Evolutionary conservation across 441 rosid genomes (phyloP).

Genomic region (Jatropha multifida): DNA sequence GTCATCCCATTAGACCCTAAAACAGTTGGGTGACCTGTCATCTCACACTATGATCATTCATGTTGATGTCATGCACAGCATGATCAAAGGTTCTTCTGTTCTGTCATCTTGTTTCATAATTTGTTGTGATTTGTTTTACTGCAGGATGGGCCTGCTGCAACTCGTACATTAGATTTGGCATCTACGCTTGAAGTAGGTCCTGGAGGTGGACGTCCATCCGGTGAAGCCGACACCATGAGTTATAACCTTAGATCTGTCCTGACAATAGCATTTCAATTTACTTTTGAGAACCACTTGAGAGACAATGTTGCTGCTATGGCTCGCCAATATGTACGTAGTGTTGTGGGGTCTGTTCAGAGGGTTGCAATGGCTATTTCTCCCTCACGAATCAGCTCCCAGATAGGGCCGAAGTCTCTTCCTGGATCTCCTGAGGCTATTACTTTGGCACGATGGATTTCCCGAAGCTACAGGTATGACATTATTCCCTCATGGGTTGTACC

Average conservation of each 20-base stretch:
- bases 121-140: slow-evolving; percentile 12
- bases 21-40: slow-evolving; percentile 46
- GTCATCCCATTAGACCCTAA: slow-evolving; percentile 85
- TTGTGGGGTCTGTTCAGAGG: slow-evolving; percentile 90
- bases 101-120: neutral
- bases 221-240: slow-evolving; percentile 47
- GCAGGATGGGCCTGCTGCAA: slow-evolving; percentile 63
- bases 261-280: slow-evolving; percentile 89
- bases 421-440: slow-evolving; percentile 92
- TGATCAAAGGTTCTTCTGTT: neutral
- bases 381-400: slow-evolving; percentile 40
- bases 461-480: slow-evolving; percentile 76
- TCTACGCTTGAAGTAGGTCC: slow-evolving; percentile 71
- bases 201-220: slow-evolving; percentile 45
- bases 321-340: slow-evolving; percentile 81
- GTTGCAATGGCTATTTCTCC: slow-evolving; percentile 96
- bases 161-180: slow-evolving; percentile 84
- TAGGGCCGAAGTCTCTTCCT: slow-evolving; percentile 58
- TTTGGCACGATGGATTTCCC: slow-evolving; percentile 70
- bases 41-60: neutral
- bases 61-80: neutral
- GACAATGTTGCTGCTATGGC: slow-evolving; percentile 95
- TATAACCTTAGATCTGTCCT: slow-evolving; percentile 75
- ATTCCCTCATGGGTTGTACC: neutral
- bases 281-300: slow-evolving; percentile 71